Percentiles rank a stretch among this genome's conserved stretches.
Conservation (phyloP, 148 eudicot genomes). For the Fagopyrum esculentum region DNA sequence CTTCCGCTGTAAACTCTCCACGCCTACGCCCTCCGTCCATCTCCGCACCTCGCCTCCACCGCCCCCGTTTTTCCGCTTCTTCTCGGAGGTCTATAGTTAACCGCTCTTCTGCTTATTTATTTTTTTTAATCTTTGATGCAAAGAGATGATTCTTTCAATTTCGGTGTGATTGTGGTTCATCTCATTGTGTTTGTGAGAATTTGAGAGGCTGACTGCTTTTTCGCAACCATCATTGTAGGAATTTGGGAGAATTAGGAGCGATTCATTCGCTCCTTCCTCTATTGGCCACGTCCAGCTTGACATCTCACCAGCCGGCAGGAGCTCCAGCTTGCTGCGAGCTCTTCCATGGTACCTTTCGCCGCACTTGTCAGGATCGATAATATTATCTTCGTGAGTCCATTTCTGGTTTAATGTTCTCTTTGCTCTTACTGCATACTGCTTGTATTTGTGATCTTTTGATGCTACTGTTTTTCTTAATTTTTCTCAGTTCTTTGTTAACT, state of each 20-base stretch:
- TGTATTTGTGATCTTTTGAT: not conserved
- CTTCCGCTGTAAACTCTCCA: slow-evolving; percentile 26
- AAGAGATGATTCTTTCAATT: not conserved
- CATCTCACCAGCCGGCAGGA: slow-evolving; percentile 43
- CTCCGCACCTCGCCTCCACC: slow-evolving; percentile 44
- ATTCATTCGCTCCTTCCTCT: slow-evolving; percentile 69
- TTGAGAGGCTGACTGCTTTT: not conserved
- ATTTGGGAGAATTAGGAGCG: slow-evolving; percentile 61
- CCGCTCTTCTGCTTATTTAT: not conserved
- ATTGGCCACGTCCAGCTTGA: slow-evolving; percentile 31
- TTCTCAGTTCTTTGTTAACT: not conserved
- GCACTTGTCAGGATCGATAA: slow-evolving; percentile 96
- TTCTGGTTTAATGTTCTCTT: slow-evolving; percentile 21
- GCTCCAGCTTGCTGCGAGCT: slow-evolving; percentile 75
- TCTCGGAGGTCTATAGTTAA: slow-evolving; percentile 40
- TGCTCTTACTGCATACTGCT: not conserved
- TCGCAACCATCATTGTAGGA: slow-evolving; percentile 31
- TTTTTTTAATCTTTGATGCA: not conserved
- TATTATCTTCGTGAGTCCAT: slow-evolving; percentile 73
- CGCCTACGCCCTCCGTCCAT: slow-evolving; percentile 42
- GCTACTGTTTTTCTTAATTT: not conserved
- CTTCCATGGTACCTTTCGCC: slow-evolving; percentile 88
- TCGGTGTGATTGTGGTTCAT: slow-evolving; percentile 3
- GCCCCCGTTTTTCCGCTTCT: slow-evolving; percentile 32
- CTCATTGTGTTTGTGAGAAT: not conserved